Evolutionary conservation across 495 filamentous ascomycete genomes (phyloP), one percentile per base, ranked within the genome.

Genomic region (Penicillium subrubescens): DNA sequence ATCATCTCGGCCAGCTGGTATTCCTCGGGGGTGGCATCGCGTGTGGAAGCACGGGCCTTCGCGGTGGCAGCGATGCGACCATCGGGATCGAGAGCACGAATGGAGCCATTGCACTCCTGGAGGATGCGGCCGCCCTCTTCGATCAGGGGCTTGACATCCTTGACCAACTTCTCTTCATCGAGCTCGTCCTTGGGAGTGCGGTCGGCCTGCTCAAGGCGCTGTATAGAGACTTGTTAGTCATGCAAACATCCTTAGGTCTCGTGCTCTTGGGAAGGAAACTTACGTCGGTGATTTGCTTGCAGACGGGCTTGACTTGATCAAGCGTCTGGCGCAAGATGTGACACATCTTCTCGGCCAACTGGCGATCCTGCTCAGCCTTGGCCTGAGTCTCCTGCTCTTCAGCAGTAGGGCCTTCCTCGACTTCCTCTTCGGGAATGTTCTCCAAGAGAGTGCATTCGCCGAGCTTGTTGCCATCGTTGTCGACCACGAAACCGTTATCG

Each of bases 21-120:
- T 76, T 97, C 93, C 73, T 96, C 92, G 0, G 92, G 89, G 0
- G 90, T 90, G 0, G 93, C 93, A 67, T 97, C 93, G 48, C 86
- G 85, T n/a, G 90, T 84, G 4, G 88, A 86, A 6, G 92, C 84
- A 73, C 90, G 92, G 70, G 90, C 87, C 81, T 96, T 94, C 41
- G 94, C 94, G 44, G 90, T 89, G n/a, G 90, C 86, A 17, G 90
- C 86, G 73, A 97, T 92, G 67, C 85, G 85, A 43, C 93, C 93
- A 68, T 96, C 92, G 4, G 94, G 94, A 66, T 97, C 94, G 10
- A 97, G 88, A 10, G 90, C 93, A 60, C 93, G 92, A 74, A 97
- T 94, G 19, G 90, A 83, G 64, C 93, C 94, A 74, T 96, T 93
- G 79, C 90, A 92, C 73, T 97, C 94, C 65, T 88, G 86, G 2